Percentiles rank a stretch among this genome's conserved stretches.
phyloP scores from a whole-genome alignment of 2,329 filamentous ascomycete genomes.

The Ceratocystis huliohia region DNA sequence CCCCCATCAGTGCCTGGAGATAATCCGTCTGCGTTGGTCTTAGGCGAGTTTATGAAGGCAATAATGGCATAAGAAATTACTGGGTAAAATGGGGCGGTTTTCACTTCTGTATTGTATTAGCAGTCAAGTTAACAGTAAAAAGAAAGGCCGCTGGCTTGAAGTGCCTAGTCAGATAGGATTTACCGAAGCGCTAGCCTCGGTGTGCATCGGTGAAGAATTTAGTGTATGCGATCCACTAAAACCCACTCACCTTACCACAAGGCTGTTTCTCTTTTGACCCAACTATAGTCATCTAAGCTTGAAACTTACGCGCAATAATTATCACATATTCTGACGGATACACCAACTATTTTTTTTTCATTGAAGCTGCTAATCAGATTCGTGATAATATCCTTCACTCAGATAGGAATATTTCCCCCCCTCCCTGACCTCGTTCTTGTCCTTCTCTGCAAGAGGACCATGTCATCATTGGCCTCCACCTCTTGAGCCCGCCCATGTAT shows the following conservation, averaged over 20 bases:
- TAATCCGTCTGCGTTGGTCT: slow-evolving; percentile 21
- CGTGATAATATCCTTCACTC: not conserved
- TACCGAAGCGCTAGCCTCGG: slow-evolving; percentile 1
- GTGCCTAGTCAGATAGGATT: not conserved
- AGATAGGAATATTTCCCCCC: not conserved
- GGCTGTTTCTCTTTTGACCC: not conserved
- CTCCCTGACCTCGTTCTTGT: not conserved
- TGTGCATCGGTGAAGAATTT: slow-evolving; percentile 3
- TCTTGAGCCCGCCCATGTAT: slow-evolving; percentile 15
- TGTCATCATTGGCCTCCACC: slow-evolving; percentile 1
- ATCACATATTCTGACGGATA: not conserved
- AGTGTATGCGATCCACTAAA: not conserved
- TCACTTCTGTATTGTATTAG: not conserved
- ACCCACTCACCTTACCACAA: not conserved
- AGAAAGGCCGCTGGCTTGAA: not conserved
- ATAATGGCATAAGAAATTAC: slow-evolving; percentile 19
- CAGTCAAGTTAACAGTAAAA: not conserved
- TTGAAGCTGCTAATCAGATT: not conserved
- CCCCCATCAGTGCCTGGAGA: slow-evolving; percentile 26
- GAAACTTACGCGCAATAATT: not conserved
- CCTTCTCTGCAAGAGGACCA: not conserved
- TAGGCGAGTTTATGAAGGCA: slow-evolving; percentile 22
- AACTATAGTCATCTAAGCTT: not conserved
- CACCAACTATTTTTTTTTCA: not conserved
- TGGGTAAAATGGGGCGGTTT: not conserved